These are phyloP conservation scores for Wallacemonas sp. DNA, from an alignment of 208 protist genomes.

Conservation along the genomic window DNA sequence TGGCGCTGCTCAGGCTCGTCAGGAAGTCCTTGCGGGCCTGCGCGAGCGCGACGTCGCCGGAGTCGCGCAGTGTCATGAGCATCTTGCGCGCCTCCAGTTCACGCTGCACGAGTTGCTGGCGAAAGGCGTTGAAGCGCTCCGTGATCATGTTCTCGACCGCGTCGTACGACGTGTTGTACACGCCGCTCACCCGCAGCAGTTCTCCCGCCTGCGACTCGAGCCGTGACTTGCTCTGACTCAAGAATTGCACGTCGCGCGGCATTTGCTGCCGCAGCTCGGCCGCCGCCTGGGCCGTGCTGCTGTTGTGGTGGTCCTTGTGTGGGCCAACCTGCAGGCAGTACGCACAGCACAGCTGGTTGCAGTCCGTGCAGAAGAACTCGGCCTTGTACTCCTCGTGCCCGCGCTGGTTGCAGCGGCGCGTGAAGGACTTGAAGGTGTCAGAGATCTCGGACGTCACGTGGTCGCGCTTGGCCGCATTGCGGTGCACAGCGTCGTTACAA, in stretches of 20 bases:
- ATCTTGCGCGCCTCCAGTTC: slow-evolving; percentile 64
- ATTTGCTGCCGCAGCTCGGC: slow-evolving; percentile 64
- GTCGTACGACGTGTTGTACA: slow-evolving; percentile 76
- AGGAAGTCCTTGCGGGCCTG: slow-evolving; percentile 50
- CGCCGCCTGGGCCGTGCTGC: slow-evolving; percentile 44
- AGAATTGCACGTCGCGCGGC: slow-evolving; percentile 41
- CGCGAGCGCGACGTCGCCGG: slow-evolving; percentile 59
- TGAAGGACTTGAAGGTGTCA: slow-evolving; percentile 40
- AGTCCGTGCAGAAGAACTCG: slow-evolving; percentile 80
- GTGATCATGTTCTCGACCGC: slow-evolving; percentile 65
- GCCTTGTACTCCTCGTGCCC: slow-evolving; percentile 80
- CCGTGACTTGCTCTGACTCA: slow-evolving; percentile 43
- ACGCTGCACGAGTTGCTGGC: slow-evolving; percentile 67
- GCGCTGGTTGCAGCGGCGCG: slow-evolving; percentile 43
- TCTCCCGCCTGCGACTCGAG: slow-evolving; percentile 68
- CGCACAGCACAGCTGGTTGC: slow-evolving; percentile 82
- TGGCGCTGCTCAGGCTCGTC: slow-evolving; percentile 52
- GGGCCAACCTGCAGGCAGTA: slow-evolving; percentile 84
- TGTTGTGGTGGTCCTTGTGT: slow-evolving; percentile 68
- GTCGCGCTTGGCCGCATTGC: slow-evolving; percentile 63
- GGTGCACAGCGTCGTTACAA: slow-evolving; percentile 74
- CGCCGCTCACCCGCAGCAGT: slow-evolving; percentile 55
- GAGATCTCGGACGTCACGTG: slow-evolving; percentile 46
- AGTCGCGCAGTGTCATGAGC: slow-evolving; percentile 56
- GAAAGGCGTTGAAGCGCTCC: slow-evolving; percentile 70